phyloP scores from a whole-genome alignment of 2,329 filamentous ascomycete genomes.

The Dactylellina sp. region DNA sequence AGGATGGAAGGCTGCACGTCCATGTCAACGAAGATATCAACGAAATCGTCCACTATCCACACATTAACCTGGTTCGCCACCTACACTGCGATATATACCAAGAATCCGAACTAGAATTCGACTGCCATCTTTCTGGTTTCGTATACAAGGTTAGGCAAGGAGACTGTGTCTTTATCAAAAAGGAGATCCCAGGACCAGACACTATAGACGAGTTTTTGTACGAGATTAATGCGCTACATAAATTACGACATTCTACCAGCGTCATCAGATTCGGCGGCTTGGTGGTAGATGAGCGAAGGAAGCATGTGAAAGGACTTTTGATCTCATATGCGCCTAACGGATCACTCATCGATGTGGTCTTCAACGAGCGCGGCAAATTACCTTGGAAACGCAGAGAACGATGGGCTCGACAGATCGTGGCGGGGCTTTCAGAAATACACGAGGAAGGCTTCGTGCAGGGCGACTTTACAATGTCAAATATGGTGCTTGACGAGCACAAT shows the following conservation, averaged over 20 bases:
- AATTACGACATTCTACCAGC: slow-evolving; percentile 76
- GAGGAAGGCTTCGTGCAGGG: slow-evolving; percentile 97
- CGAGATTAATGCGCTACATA: slow-evolving; percentile 93
- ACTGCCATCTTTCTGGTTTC: slow-evolving; percentile 94
- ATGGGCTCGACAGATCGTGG: slow-evolving; percentile 92
- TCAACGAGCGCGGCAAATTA: slow-evolving; percentile 72
- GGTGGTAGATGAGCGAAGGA: slow-evolving; percentile 80
- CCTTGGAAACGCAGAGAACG: slow-evolving; percentile 80
- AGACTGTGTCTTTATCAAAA: slow-evolving; percentile 84
- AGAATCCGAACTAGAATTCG: slow-evolving; percentile 83
- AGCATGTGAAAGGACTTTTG: slow-evolving; percentile 85
- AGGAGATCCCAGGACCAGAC: slow-evolving; percentile 95
- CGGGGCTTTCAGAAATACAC: slow-evolving; percentile 90
- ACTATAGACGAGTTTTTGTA: slow-evolving; percentile 97
- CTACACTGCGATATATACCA: slow-evolving; percentile 73
- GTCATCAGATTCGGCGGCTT: slow-evolving; percentile 90
- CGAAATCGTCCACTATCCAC: slow-evolving; percentile 90
- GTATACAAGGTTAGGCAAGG: slow-evolving; percentile 89
- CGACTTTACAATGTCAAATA: slow-evolving; percentile 96
- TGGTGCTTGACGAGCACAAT: slow-evolving; percentile 86
- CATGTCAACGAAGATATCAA: slow-evolving; percentile 98
- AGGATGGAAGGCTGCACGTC: slow-evolving; percentile 87
- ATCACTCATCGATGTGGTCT: slow-evolving; percentile 89
- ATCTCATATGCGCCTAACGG: slow-evolving; percentile 89
- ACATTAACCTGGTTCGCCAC: slow-evolving; percentile 78